These are phyloP conservation scores for Plectosphaerella cucumerina DNA, from an alignment of 2,329 filamentous ascomycete species.

Conservation along the genomic window DNA sequence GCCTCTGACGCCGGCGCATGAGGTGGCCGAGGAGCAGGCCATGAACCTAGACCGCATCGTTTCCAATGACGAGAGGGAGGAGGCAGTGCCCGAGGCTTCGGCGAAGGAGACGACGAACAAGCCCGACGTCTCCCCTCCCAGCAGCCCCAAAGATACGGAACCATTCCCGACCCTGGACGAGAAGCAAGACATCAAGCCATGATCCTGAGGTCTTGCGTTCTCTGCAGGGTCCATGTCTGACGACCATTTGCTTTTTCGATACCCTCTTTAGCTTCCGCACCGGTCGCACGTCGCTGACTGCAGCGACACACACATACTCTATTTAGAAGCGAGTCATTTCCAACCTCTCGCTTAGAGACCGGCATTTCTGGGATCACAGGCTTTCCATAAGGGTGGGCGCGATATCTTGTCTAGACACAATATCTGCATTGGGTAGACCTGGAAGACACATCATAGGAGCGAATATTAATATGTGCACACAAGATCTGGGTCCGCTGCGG, in stretches of 20 bases:
- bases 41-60: slow-evolving; percentile 6
- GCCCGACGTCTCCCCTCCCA: slow-evolving; percentile 5
- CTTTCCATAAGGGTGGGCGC: neutral
- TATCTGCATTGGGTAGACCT: too few relatives aligned
- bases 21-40: slow-evolving; percentile 12
- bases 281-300: too few relatives aligned
- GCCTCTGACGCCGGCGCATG: slow-evolving; percentile 15
- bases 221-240: neutral
- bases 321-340: neutral
- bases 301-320: too few relatives aligned
- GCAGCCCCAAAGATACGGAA: neutral
- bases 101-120: neutral
- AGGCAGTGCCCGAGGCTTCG: too few relatives aligned
- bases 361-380: neutral
- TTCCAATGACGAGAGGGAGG: neutral
- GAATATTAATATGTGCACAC: neutral
- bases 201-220: neutral
- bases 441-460: too few relatives aligned
- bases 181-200: neutral
- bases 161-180: neutral
- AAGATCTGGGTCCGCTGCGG: neutral
- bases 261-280: neutral
- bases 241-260: neutral
- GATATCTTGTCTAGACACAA: too few relatives aligned
- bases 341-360: neutral